phyloP scores from a whole-genome alignment of 805 yeast genomes.

The Metschnikowia reukaufii region DNA sequence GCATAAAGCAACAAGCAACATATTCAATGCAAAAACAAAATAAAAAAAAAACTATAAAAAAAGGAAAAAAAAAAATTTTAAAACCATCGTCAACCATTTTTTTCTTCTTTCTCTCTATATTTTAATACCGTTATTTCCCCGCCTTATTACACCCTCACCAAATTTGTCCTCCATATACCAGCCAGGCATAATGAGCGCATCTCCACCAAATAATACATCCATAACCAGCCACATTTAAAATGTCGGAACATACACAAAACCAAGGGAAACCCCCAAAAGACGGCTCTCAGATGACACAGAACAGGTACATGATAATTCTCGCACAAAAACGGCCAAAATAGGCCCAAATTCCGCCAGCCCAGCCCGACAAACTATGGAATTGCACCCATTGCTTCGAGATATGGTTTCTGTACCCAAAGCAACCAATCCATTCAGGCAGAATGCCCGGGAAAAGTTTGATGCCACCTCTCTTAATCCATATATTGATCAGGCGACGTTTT shows the following conservation, averaged over 20 bases:
- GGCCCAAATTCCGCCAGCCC: neutral
- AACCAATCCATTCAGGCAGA: slow-evolving; percentile 32
- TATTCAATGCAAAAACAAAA: too few species aligned
- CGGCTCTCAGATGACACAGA: neutral
- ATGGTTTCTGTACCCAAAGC: slow-evolving; percentile 28
- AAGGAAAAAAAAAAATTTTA: too few species aligned
- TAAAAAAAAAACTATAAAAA: too few species aligned
- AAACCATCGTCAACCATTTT: too few species aligned
- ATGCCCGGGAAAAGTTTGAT: slow-evolving; percentile 31
- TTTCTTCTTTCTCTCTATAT: too few species aligned
- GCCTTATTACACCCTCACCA: neutral
- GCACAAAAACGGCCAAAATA: neutral
- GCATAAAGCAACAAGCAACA: too few species aligned
- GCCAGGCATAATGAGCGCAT: neutral
- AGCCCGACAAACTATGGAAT: neutral
- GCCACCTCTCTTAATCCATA: slow-evolving; percentile 40
- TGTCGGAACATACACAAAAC: neutral
- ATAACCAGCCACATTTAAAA: neutral
- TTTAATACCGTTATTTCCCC: too few species aligned
- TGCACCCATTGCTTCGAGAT: slow-evolving; percentile 39
- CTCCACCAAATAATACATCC: neutral
- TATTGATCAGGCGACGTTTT: slow-evolving; percentile 26
- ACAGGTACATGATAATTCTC: neutral
- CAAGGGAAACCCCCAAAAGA: neutral
- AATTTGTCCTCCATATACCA: neutral